Base-by-base conservation (phyloP, 1,284 basidiomycete genomes). In the Apiotrichum mycotoxinovorans region DNA sequence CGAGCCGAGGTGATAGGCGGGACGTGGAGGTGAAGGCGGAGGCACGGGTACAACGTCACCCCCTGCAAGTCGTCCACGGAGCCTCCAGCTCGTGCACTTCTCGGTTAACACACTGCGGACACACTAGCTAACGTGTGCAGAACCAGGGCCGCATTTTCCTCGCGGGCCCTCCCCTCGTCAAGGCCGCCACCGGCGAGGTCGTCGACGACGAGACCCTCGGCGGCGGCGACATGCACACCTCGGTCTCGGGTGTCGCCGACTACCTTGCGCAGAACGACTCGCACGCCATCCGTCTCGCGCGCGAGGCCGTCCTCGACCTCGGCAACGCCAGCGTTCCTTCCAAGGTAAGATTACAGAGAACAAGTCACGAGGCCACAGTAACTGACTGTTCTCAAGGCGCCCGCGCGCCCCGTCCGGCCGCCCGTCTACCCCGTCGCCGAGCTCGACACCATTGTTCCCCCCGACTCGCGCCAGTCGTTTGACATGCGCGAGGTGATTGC, bases 401-500 rank as follows among this genome's bases (percentile, higher is more conserved):
- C 45, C 10, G 8, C 43, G 45, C 55, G 57, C 27, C 45, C 45
- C 14, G 49, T 48, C 33, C 58, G 61, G 44, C 48, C 84, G 17
- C 94, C 94, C 1, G 68, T 94, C 15, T 93, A 93, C 72, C 83
- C 87, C 53, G 81, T 85, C 4, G 80, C 83, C 11, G 93, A 97
- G 63, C 80, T 97, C 10, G 87, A 94, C 72, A 89, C 90, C 25
- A 92, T 97, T 64, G 90, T 96, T 25, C 91, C 91, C 3, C 88
- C 90, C 14, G 91, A 95, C 70, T 82, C 88, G 23, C 84, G 88
- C 35, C 89, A 93, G 76, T 79, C 86, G 0, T 96, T 94, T 73
- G 92, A 97, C 74, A 92, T 96, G 85, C 83, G 90, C 46, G 92
- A 96, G 70, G 86, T 97, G 27, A 93, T 97, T 68, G 85, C 92